A percentile compares a stretch with the other conserved stretches of the same genome.
These are phyloP conservation scores for Penicillium psychrofluorescens DNA, from an alignment of 495 filamentous ascomycete species.

Conservation along the genomic window DNA sequence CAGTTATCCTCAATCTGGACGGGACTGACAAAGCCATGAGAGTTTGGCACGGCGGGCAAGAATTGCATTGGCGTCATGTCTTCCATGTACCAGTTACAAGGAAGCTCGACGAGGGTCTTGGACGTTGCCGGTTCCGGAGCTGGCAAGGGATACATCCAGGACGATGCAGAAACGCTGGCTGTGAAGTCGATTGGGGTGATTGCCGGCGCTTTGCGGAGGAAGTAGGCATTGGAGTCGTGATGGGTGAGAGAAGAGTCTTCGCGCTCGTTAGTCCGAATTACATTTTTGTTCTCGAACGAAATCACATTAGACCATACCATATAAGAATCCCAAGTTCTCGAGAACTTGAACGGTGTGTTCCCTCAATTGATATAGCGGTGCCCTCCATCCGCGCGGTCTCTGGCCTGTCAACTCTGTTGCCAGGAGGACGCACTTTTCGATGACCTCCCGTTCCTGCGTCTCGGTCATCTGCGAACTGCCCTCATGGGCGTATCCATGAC, in stretches of 20 bases:
- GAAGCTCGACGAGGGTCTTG: constrained; percentile 42
- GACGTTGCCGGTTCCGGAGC: constrained; percentile 19
- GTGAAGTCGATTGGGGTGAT: constrained; percentile 45
- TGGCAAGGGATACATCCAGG: constrained; percentile 50
- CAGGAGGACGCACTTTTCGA: constrained; percentile 46
- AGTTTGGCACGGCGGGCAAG: constrained; percentile 42
- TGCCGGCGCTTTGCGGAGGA: constrained; percentile 40
- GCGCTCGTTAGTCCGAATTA: neutral
- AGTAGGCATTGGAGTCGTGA: constrained; percentile 48
- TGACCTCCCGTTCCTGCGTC: constrained; percentile 50
- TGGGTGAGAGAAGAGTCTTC: constrained; percentile 46
- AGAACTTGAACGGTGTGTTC: constrained; percentile 48
- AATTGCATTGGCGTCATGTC: constrained; percentile 52
- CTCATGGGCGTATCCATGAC: constrained; percentile 58
- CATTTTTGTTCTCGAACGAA: neutral
- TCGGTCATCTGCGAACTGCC: constrained; percentile 48
- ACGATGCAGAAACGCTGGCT: constrained; percentile 27
- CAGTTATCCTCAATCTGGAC: constrained; percentile 47
- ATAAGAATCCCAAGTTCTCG: constrained; percentile 49
- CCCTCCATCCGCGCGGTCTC: constrained; percentile 49
- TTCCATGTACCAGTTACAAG: constrained; percentile 51
- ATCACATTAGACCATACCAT: constrained; percentile 22
- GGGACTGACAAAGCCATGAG: constrained; percentile 46
- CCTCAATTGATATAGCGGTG: constrained; percentile 51
- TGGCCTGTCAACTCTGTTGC: constrained; percentile 42